A percentile compares a stretch with the other conserved stretches of the same genome.
Evolutionary conservation across 2,329 filamentous ascomycete species (phyloP).

Genomic region (Elsinoe australis): DNA sequence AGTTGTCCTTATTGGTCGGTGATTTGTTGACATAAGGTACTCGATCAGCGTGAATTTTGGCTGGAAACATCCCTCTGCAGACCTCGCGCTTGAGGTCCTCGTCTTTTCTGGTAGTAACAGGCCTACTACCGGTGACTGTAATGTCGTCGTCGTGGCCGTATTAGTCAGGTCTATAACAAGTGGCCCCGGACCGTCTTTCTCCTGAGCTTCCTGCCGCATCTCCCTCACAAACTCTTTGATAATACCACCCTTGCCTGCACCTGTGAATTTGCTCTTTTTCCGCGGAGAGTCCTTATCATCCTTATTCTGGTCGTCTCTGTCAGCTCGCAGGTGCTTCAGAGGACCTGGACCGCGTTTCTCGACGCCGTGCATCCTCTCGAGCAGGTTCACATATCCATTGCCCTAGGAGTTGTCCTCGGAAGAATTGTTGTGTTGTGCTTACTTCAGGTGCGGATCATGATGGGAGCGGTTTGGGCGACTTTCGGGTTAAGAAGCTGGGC

Average conservation of each 20-base stretch:
- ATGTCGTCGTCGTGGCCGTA: slow-evolving; percentile 23
- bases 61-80: slow-evolving; percentile 19
- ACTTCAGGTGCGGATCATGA: no score
- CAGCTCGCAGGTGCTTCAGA: slow-evolving; percentile 56
- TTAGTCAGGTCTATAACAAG: slow-evolving; percentile 44
- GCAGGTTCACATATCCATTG: slow-evolving; percentile 55
- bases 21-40: slow-evolving; percentile 18
- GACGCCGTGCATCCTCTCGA: slow-evolving; percentile 70
- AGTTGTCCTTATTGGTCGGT: no score
- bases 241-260: slow-evolving; percentile 46
- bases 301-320: slow-evolving; percentile 25
- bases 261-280: slow-evolving; percentile 39
- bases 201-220: slow-evolving; percentile 42
- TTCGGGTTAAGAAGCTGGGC: slow-evolving; percentile 32
- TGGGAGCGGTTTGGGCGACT: slow-evolving; percentile 21
- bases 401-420: no score
- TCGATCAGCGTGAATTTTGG: slow-evolving; percentile 20
- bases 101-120: background rate
- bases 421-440: no score
- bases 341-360: slow-evolving; percentile 56
- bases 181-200: slow-evolving; percentile 26
- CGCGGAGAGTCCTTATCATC: slow-evolving; percentile 34
- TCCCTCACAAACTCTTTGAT: slow-evolving; percentile 61
- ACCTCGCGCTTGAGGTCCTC: slow-evolving; percentile 18
- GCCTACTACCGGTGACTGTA: slow-evolving; percentile 22